phyloP scores from a whole-genome alignment of 306 rosid genomes.

The Quercus ilex region DNA sequence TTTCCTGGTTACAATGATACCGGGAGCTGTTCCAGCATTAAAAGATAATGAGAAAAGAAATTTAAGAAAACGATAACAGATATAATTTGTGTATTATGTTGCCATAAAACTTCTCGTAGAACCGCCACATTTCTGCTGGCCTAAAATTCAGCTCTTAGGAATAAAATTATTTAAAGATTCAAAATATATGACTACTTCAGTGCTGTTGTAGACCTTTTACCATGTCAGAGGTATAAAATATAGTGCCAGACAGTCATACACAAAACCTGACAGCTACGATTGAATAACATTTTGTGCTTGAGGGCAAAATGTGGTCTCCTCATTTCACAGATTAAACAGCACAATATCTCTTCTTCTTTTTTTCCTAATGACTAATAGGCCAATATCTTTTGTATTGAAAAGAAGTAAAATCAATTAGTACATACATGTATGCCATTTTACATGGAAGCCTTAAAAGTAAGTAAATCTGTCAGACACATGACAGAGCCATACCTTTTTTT shows the following conservation, averaged over 20 bases:
- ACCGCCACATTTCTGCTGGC: neutral
- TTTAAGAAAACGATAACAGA: neutral
- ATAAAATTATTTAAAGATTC: neutral
- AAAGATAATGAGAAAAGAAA: slow-evolving; percentile 1
- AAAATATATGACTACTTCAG: neutral
- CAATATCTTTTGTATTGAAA: neutral
- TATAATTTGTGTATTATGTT: neutral
- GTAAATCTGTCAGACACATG: neutral
- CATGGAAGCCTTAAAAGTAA: neutral
- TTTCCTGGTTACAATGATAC: neutral
- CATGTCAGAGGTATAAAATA: neutral
- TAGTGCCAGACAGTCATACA: neutral
- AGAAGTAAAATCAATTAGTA: neutral
- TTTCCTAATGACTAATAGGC: neutral
- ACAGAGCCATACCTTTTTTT: neutral
- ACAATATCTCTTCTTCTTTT: neutral
- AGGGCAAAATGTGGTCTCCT: neutral
- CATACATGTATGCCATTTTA: neutral
- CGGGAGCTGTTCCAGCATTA: neutral
- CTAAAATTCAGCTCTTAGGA: neutral
- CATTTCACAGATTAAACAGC: neutral
- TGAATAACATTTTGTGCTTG: neutral
- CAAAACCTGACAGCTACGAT: neutral
- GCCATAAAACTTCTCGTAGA: neutral
- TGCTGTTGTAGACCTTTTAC: neutral